Evolutionary conservation across 306 rosid genomes (phyloP).

Genomic region (Gillenia trifoliata): DNA sequence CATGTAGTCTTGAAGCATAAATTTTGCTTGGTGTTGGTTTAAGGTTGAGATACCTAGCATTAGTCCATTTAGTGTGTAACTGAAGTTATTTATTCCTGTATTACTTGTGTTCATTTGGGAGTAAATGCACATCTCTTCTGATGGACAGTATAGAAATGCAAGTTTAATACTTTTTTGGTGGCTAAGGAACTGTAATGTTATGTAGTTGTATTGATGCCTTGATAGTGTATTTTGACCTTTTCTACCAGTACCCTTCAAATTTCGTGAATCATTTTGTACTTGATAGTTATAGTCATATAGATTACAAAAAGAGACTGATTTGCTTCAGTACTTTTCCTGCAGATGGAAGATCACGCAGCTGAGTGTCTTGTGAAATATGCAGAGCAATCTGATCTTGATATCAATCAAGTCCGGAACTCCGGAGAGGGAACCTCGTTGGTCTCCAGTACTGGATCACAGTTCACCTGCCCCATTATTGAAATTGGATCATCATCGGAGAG

Average conservation of each 20-base stretch:
- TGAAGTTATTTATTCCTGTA: background rate
- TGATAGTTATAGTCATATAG: background rate
- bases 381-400: slow-evolving; percentile 25
- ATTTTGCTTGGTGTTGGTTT: background rate
- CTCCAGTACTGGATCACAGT: slow-evolving; percentile 35
- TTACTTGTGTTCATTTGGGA: background rate
- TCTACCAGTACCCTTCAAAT: background rate
- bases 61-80: background rate
- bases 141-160: background rate
- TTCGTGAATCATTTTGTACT: background rate
- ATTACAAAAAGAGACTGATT: background rate
- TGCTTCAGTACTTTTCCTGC: slow-evolving; percentile 27
- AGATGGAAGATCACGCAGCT: slow-evolving; percentile 68
- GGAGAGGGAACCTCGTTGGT: slow-evolving; percentile 34
- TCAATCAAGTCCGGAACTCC: slow-evolving; percentile 37
- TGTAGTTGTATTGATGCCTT: background rate
- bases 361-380: slow-evolving; percentile 39
- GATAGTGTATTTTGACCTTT: background rate
- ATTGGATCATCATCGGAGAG: slow-evolving; percentile 32
- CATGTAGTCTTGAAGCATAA: background rate
- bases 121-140: background rate
- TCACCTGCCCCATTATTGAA: slow-evolving; percentile 35
- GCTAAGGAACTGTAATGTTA: background rate
- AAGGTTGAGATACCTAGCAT: background rate
- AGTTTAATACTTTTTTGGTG: background rate